These are phyloP conservation scores for Fomitiporia mediterranea DNA, from an alignment of 1,284 basidiomycete species.

Conservation along the genomic window DNA sequence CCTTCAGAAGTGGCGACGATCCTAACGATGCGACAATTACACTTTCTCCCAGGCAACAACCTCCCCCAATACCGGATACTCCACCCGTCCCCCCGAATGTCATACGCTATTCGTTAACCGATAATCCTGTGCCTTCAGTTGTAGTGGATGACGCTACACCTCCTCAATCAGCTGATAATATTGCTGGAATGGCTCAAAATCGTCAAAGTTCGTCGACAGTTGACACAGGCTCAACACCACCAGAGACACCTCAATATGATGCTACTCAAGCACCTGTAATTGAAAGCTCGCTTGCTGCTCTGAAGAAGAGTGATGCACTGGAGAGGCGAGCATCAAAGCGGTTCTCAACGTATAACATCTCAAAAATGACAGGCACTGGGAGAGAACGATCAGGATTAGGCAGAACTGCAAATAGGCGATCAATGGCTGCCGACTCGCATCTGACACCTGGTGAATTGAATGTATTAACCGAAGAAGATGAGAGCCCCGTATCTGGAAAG, in stretches of 20 bases:
- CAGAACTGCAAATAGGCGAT: slow-evolving; percentile 51
- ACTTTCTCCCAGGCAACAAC: slow-evolving; percentile 27
- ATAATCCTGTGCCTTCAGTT: slow-evolving; percentile 51
- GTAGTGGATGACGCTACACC: slow-evolving; percentile 51
- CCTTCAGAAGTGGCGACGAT: slow-evolving; percentile 24
- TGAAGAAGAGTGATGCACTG: slow-evolving; percentile 83
- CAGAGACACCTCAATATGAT: slow-evolving; percentile 38
- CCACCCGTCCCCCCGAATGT: slow-evolving; percentile 50
- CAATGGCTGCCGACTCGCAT: slow-evolving; percentile 54
- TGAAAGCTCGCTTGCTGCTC: slow-evolving; percentile 80
- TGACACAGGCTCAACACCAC: slow-evolving; percentile 26
- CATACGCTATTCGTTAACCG: slow-evolving; percentile 73
- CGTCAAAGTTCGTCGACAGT: slow-evolving; percentile 20
- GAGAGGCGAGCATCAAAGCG: slow-evolving; percentile 94
- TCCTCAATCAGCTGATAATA: slow-evolving; percentile 18
- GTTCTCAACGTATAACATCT: slow-evolving; percentile 94
- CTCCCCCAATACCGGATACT: slow-evolving; percentile 30
- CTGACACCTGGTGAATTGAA: slow-evolving; percentile 65
- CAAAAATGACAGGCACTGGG: slow-evolving; percentile 79
- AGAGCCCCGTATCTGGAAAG: slow-evolving; percentile 29
- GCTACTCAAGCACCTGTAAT: slow-evolving; percentile 55
- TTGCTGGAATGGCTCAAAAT: slow-evolving; percentile 10
- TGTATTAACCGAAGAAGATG: slow-evolving; percentile 65
- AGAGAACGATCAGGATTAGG: slow-evolving; percentile 35
- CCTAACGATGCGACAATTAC: slow-evolving; percentile 28